These are phyloP conservation scores for Porogramme epimiltina DNA, from an alignment of 1,284 basidiomycete genomes.

Conservation along the genomic window DNA sequence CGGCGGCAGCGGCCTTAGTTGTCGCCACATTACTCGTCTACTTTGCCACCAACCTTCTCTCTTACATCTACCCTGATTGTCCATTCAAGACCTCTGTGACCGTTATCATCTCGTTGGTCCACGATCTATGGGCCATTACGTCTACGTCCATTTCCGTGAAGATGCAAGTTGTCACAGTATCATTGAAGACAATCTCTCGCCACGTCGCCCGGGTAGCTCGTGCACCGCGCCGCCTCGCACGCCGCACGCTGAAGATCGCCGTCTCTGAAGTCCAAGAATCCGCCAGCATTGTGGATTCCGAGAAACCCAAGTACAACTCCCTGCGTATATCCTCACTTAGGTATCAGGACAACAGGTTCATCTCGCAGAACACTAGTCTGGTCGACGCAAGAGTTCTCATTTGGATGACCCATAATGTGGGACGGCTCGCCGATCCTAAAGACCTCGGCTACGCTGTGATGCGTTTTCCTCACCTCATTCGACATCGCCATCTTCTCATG, in stretches of 20 bases:
- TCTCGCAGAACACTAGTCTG: not conserved
- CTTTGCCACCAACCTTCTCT: conserved; percentile 4
- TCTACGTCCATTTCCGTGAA: too few species aligned
- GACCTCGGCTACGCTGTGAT: conserved; percentile 1
- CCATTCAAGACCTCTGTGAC: conserved; percentile 18
- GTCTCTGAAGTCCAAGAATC: not conserved
- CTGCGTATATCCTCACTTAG: not conserved
- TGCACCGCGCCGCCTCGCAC: not conserved
- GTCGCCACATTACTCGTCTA: conserved; percentile 6
- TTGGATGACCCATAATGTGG: conserved; percentile 5
- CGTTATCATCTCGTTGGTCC: not conserved
- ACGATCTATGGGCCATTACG: not conserved
- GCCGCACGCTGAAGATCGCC: not conserved
- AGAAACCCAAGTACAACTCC: not conserved
- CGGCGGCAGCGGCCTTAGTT: conserved; percentile 5
- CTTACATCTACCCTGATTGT: conserved; percentile 13
- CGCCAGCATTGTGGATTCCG: not conserved
- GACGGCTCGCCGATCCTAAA: not conserved
- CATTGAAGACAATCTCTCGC: too few species aligned
- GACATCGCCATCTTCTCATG: conserved; percentile 3
- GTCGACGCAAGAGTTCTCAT: not conserved
- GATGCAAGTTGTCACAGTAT: too few species aligned
- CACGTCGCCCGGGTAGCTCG: too few species aligned
- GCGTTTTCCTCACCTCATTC: conserved; percentile 4
- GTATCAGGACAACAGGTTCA: conserved; percentile 2